phyloP scores from a whole-genome alignment of 768 basidiomycete genomes.

The Pleurotus cornucopiae region DNA sequence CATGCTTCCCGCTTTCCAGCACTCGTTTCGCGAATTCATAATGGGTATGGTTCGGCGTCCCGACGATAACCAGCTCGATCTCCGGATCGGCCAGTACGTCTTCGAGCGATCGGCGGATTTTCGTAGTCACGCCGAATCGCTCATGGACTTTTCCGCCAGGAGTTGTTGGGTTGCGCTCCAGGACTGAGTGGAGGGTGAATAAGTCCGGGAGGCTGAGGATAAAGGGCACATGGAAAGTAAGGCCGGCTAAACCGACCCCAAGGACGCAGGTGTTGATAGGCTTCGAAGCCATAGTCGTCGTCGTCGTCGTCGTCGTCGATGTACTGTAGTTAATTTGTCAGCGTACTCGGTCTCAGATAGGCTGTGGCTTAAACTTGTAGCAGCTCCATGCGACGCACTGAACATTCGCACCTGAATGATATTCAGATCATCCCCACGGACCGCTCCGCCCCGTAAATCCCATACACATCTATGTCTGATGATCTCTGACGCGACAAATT shows the following conservation, averaged over 20 bases:
- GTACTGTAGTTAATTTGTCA: too few species aligned
- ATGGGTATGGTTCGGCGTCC: constrained; percentile 74
- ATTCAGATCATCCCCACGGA: too few species aligned
- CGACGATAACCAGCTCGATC: constrained; percentile 66
- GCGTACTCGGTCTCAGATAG: too few species aligned
- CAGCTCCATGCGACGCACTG: too few species aligned
- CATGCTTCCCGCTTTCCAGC: constrained; percentile 70
- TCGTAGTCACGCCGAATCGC: constrained; percentile 53
- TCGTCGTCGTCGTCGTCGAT: not conserved
- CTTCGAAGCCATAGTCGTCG: constrained; percentile 23
- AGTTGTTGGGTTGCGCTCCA: constrained; percentile 64
- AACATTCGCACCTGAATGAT: too few species aligned
- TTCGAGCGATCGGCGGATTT: constrained; percentile 58
- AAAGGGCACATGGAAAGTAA: constrained; percentile 81
- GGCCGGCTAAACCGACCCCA: constrained; percentile 71
- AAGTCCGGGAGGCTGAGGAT: constrained; percentile 65
- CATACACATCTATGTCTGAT: too few species aligned
- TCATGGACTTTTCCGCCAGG: constrained; percentile 62
- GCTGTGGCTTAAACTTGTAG: too few species aligned
- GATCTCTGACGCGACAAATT: too few species aligned
- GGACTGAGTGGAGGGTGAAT: constrained; percentile 68
- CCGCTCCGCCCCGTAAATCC: too few species aligned
- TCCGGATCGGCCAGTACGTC: constrained; percentile 57
- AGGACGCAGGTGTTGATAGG: constrained; percentile 70
- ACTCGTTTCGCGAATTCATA: constrained; percentile 61